These are phyloP conservation scores for Fusarium solani-melongenae DNA, from an alignment of 2,329 filamentous ascomycete species.

Conservation along the genomic window DNA sequence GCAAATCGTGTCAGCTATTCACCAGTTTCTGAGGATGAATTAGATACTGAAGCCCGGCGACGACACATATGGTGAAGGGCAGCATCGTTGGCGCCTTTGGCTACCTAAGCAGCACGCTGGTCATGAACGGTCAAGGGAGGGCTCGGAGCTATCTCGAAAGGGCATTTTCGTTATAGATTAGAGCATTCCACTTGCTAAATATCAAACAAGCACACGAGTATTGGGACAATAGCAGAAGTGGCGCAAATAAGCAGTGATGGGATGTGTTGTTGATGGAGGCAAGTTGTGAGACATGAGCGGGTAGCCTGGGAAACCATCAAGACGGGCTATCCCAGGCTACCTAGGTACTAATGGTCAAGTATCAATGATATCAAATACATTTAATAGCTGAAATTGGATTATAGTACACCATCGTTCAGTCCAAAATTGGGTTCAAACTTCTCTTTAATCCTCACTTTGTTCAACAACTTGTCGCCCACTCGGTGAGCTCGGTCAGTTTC, in stretches of 20 bases:
- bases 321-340: not conserved
- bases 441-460: not conserved
- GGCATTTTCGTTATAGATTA: not conserved
- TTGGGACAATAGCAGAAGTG: not conserved
- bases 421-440: not conserved
- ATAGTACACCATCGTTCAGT: not conserved
- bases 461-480: not conserved
- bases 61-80: slow-evolving; percentile 50
- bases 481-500: slow-evolving; percentile 39
- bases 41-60: slow-evolving; percentile 54
- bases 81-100: slow-evolving; percentile 36
- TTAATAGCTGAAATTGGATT: not conserved
- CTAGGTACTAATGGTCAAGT: not conserved
- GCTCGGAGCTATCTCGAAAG: not conserved
- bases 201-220: not conserved
- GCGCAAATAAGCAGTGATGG: not conserved
- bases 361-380: not conserved
- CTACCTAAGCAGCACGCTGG: not conserved
- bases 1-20: slow-evolving; percentile 24
- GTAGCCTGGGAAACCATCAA: not conserved
- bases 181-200: not conserved
- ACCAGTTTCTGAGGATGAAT: slow-evolving; percentile 53
- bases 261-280: not conserved
- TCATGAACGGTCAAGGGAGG: not conserved
- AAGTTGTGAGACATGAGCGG: not conserved